Evolutionary conservation across 148 eudicot genomes (phyloP).

Genomic region (Dysphania ambrosioides): DNA sequence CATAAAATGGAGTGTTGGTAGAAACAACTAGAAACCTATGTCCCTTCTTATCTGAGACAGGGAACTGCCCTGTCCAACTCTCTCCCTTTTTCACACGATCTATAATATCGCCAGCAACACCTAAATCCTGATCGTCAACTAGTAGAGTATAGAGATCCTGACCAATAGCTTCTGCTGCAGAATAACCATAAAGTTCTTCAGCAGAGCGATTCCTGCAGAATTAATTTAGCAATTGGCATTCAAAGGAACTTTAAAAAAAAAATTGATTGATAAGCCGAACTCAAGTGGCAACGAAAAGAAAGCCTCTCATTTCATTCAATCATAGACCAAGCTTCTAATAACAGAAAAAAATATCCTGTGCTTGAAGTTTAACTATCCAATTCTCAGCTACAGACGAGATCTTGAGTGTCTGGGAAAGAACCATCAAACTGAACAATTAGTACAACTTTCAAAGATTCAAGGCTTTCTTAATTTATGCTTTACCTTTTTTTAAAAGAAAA

Average conservation of each 20-base stretch:
- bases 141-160: constrained; percentile 47
- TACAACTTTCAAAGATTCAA: background rate
- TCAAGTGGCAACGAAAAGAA: background rate
- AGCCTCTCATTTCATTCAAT: background rate
- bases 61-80: constrained; percentile 86
- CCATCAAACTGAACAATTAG: too few relatives aligned
- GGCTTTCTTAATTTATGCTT: background rate
- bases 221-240: constrained; percentile 27
- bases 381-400: background rate
- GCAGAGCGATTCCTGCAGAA: constrained; percentile 82
- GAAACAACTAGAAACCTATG: constrained; percentile 44
- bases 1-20: constrained; percentile 76
- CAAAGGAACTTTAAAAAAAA: background rate
- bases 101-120: constrained; percentile 46
- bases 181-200: constrained; percentile 75
- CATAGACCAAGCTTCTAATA: background rate
- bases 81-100: constrained; percentile 53
- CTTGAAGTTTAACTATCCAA: background rate
- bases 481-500: background rate
- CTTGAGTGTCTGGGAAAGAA: too few relatives aligned
- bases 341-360: background rate
- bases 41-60: constrained; percentile 62
- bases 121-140: constrained; percentile 43
- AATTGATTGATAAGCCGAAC: background rate
- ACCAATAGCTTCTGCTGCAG: constrained; percentile 80